Percentiles rank a stretch among this genome's conserved stretches.
Conservation (phyloP, 768 basidiomycete genomes). For the Leccinum arenicola region DNA sequence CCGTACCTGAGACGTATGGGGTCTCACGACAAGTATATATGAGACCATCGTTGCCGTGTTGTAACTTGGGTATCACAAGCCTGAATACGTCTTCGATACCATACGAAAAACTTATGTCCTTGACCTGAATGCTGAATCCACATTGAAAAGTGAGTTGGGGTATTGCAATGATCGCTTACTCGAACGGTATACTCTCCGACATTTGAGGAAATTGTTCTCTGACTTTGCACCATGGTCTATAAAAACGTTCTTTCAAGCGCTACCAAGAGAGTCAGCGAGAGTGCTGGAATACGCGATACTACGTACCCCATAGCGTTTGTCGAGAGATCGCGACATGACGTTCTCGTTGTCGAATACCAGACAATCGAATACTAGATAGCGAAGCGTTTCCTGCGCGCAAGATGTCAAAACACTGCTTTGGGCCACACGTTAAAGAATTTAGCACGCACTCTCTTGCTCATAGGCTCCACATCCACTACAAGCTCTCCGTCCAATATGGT, state of each 20-base stretch:
- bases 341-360: constrained; percentile 83
- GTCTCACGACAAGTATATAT: constrained; percentile 93
- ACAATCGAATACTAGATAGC: constrained; percentile 90
- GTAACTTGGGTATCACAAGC: constrained; percentile 77
- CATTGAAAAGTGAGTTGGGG: constrained; percentile 6
- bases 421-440: not conserved
- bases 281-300: not conserved
- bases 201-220: constrained; percentile 68
- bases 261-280: constrained; percentile 10
- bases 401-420: not conserved
- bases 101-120: constrained; percentile 85
- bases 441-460: constrained; percentile 59
- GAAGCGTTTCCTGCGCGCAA: constrained; percentile 62
- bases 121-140: constrained; percentile 70
- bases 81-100: constrained; percentile 82
- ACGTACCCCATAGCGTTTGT: constrained; percentile 88
- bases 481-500: constrained; percentile 93
- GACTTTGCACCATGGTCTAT: constrained; percentile 74
- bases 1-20: constrained; percentile 80
- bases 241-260: constrained; percentile 76
- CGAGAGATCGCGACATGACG: constrained; percentile 78
- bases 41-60: constrained; percentile 93
- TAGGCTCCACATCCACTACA: constrained; percentile 83
- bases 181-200: constrained; percentile 66
- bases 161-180: constrained; percentile 49